These are phyloP conservation scores for Mucor indicus DNA, from an alignment of 371 early-diverging fungal genomes.

Conservation along the genomic window DNA sequence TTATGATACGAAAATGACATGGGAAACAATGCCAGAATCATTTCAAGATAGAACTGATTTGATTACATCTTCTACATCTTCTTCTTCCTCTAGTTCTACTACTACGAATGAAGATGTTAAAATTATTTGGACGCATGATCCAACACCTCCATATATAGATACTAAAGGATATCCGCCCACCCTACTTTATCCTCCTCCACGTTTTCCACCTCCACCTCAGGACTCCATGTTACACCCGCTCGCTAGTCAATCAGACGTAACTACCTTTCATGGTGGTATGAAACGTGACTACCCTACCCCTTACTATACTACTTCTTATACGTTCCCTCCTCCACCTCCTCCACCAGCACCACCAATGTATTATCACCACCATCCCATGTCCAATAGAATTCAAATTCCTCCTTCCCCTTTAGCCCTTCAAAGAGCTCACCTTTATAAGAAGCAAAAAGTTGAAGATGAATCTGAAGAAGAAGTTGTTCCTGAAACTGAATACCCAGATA, in stretches of 20 bases:
- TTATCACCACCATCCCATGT: background rate
- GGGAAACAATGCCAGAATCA: constrained; percentile 38
- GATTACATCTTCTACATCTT: constrained; percentile 14
- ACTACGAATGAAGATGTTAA: too few species aligned
- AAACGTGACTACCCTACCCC: constrained; percentile 17
- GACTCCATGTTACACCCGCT: constrained; percentile 20
- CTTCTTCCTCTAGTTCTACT: constrained; percentile 11
- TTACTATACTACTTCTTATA: constrained; percentile 17
- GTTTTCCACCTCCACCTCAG: constrained; percentile 8
- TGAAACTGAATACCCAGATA: constrained; percentile 48
- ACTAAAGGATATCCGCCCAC: constrained; percentile 15
- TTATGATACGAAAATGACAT: constrained; percentile 39
- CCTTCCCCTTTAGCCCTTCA: constrained; percentile 5
- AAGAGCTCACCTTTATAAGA: constrained; percentile 27
- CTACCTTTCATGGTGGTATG: background rate
- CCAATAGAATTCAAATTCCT: background rate
- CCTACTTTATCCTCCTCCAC: background rate
- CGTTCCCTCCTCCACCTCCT: constrained; percentile 14
- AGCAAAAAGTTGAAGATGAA: constrained; percentile 25
- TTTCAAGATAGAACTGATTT: constrained; percentile 30
- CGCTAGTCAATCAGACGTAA: constrained; percentile 15
- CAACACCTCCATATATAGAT: too few species aligned
- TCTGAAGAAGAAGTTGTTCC: constrained; percentile 35
- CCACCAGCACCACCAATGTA: constrained; percentile 2
- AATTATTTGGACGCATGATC: too few species aligned